Evolutionary conservation across 78 protist species (phyloP), one percentile per base, ranked within the genome.

Genomic region (Neovahlkampfia damariscottae): DNA sequence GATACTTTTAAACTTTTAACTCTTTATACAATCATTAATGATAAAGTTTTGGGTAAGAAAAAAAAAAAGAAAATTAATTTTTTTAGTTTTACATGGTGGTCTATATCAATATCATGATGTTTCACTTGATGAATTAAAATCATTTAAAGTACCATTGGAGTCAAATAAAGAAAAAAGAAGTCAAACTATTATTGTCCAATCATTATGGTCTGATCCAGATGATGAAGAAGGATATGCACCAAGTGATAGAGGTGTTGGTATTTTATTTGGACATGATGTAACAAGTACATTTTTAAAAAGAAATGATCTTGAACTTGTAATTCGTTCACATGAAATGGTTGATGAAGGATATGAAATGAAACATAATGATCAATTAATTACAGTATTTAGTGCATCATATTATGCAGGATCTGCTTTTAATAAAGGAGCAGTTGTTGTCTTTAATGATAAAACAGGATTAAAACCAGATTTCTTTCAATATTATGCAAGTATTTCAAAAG

Each of bases 301-400:
- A 40, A 96, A 96, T 71, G 85, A 83, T 35, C 71, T 96, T 32
- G 78, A 50, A 8, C 73, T 91, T 5, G 84, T 94, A 9, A 82
- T 86, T 1, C 80, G 99, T 28, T 97, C 99, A 8, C 99, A 96
- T 41, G 98, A 96, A 84, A 91, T 96, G 34, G 90, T 89, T 32
- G 91, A 91, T 96, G 98, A 96, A 73, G 92, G 91, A 27, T 83
- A 74, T 72, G 82, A 88, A 27, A 89, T 93, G 93, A 88, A 92
- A 78, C n/a, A n/a, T n/a, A 86, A 86, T 83, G 70, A 70, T 73
- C 89, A 92, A 84, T 85, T 70, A 36, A 70, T 82, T 2, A 94
- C 90, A 32, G 41, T 97, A 37, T 97, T 97, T 76, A 90, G 96
- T 28, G 98, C 98, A 2, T 99, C 99, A 28, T 95, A 97, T 83